These are phyloP conservation scores for Eutrema japonicum DNA, from an alignment of 345 rosid genomes.

Conservation along the genomic window DNA sequence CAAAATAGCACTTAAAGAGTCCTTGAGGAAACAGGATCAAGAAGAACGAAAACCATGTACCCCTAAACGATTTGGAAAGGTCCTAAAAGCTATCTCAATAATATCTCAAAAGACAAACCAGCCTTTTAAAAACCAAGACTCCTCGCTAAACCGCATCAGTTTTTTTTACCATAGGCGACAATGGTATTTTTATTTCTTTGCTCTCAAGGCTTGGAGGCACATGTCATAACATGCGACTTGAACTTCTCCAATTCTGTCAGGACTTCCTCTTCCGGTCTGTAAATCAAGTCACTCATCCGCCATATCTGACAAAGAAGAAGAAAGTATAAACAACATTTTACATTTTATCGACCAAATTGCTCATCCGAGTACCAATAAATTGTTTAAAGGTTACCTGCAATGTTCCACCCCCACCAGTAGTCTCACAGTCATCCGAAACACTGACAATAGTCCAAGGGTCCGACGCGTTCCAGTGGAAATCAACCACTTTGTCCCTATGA, in stretches of 20 bases:
- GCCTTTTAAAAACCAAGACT: constrained; percentile 14
- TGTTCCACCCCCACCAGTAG: constrained; percentile 95
- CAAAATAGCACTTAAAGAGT: constrained; percentile 13
- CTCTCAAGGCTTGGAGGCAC: constrained; percentile 67
- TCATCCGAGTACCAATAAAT: background rate
- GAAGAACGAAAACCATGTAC: constrained; percentile 31
- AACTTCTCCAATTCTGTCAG: constrained; percentile 89
- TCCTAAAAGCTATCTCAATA: constrained; percentile 32
- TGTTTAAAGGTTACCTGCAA: constrained; percentile 52
- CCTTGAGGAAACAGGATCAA: background rate
- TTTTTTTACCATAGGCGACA: constrained; percentile 24
- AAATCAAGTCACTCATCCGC: constrained; percentile 96
- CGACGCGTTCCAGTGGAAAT: constrained; percentile 85
- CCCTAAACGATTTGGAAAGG: constrained; percentile 24
- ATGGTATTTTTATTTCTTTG: constrained; percentile 2
- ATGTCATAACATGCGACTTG: constrained; percentile 80
- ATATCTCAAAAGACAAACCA: constrained; percentile 34
- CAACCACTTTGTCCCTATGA: constrained; percentile 91
- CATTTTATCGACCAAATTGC: background rate
- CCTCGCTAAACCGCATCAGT: constrained; percentile 25
- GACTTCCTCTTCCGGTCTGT: constrained; percentile 95
- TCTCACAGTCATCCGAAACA: constrained; percentile 96
- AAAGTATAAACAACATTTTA: background rate
- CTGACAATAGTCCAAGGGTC: constrained; percentile 98
- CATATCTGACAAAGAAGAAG: constrained; percentile 65